Base-by-base conservation (phyloP, 768 basidiomycete genomes). In the Clavulina sp. region DNA sequence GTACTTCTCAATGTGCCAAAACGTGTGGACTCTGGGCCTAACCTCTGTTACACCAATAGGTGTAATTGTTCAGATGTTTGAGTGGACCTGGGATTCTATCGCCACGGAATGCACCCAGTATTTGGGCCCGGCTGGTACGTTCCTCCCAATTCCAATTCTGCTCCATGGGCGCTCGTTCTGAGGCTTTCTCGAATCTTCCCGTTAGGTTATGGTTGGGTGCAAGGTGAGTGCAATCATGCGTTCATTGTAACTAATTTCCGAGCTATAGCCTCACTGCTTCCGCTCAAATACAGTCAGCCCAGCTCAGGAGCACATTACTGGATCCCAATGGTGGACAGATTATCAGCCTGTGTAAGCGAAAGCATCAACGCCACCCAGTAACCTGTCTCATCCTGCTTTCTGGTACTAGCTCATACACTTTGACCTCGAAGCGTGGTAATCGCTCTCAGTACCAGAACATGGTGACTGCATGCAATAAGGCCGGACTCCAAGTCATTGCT, bases 1-100 rank as follows among this genome's bases (percentile, higher is more conserved):
- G n/a, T n/a, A n/a, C n/a, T n/a, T n/a, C n/a, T n/a, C n/a, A n/a
- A n/a, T n/a, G n/a, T n/a, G n/a, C n/a, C n/a, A n/a, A n/a, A n/a
- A n/a, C n/a, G n/a, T n/a, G n/a, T n/a, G n/a, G n/a, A n/a, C n/a
- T n/a, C n/a, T n/a, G n/a, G n/a, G n/a, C n/a, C n/a, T n/a, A n/a
- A n/a, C n/a, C n/a, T n/a, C n/a, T n/a, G n/a, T n/a, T n/a, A n/a
- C n/a, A n/a, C n/a, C n/a, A n/a, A 38, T 38, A 52, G 51, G 13
- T 4, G 56, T 57, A 19, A 54, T 57, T 40, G 53, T 48, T 5
- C 54, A 57, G 28, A 18, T 57, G 21, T 57, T 57, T 44, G 38
- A 57, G 40, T 57, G 56, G 56, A 53, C 55, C 41, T 57, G 56
- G 56, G 41, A 55, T 16, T 52, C 44, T 19, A 48, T 57, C 19